phyloP scores from a whole-genome alignment of 1,139 yeast genomes.

The Meyerozyma elateridarum region DNA sequence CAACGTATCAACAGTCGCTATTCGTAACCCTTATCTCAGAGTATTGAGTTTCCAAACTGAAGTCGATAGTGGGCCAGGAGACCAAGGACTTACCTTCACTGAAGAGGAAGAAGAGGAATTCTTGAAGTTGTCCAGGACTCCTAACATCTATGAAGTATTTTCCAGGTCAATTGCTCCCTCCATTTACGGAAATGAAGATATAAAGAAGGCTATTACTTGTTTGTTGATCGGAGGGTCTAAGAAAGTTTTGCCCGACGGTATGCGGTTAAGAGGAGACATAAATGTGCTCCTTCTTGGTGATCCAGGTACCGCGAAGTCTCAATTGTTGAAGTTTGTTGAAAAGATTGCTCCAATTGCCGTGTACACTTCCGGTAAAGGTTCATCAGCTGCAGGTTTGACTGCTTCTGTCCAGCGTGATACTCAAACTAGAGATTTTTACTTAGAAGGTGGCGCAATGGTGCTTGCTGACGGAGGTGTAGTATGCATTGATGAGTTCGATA shows the following conservation, averaged over 20 bases:
- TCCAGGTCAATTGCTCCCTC: constrained; percentile 95
- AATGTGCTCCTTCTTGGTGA: constrained; percentile 92
- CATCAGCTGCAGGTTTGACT: constrained; percentile 98
- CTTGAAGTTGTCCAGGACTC: constrained; percentile 70
- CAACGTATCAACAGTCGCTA: constrained; percentile 61
- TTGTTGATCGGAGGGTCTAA: constrained; percentile 92
- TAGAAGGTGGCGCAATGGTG: constrained; percentile 99
- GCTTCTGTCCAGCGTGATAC: constrained; percentile 96
- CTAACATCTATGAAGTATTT: constrained; percentile 78
- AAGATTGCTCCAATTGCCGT: constrained; percentile 93
- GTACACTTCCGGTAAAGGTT: constrained; percentile 97
- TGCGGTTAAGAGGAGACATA: constrained; percentile 95
- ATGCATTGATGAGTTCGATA: constrained; percentile 98
- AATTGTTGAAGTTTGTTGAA: constrained; percentile 88
- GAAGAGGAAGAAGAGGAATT: constrained; percentile 96
- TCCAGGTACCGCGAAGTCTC: constrained; percentile 99
- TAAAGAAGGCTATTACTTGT: constrained; percentile 91
- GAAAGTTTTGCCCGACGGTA: constrained; percentile 88
- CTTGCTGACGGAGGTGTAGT: constrained; percentile 99
- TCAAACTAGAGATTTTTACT: constrained; percentile 80
- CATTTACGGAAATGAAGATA: constrained; percentile 88
- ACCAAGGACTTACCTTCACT: constrained; percentile 63
- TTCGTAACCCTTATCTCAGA: constrained; percentile 86
- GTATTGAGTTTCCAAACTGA: constrained; percentile 86
- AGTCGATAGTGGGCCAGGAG: constrained; percentile 62